These are phyloP conservation scores for Collybiopsis luxurians DNA, from an alignment of 768 basidiomycete genomes.

Conservation along the genomic window DNA sequence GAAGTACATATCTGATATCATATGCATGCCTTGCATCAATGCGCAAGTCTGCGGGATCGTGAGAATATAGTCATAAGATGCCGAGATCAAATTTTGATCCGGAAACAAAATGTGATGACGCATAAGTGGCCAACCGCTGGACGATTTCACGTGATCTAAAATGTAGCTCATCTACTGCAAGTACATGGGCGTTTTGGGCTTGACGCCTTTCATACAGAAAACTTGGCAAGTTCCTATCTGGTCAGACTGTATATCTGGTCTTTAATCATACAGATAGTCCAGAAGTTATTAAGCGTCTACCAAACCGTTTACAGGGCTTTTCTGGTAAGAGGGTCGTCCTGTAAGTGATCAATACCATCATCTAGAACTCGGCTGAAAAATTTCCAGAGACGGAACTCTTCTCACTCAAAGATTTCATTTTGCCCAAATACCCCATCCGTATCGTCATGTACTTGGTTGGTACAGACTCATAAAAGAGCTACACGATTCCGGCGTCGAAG, in stretches of 20 bases:
- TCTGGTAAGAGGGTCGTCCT: conserved; percentile 71
- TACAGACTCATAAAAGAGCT: conserved; percentile 67
- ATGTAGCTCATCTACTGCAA: too few species aligned
- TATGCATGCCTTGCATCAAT: too few species aligned
- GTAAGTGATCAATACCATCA: conserved; percentile 38
- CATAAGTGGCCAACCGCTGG: too few species aligned
- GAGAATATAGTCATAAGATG: too few species aligned
- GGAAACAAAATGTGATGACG: too few species aligned
- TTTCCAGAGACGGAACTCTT: conserved; percentile 75
- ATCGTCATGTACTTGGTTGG: conserved; percentile 79
- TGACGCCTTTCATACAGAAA: conserved; percentile 68
- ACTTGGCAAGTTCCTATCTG: conserved; percentile 43
- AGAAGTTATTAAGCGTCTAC: conserved; percentile 58
- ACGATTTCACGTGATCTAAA: too few species aligned
- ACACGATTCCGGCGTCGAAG: conserved; percentile 48
- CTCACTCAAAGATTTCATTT: conserved; percentile 83
- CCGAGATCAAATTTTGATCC: too few species aligned
- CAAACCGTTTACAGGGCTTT: conserved; percentile 59
- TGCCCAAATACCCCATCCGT: conserved; percentile 56
- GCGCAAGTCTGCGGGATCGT: too few species aligned
- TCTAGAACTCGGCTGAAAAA: neutral
- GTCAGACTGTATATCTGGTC: neutral
- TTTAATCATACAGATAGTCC: conserved; percentile 41
- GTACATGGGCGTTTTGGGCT: conserved; percentile 68
- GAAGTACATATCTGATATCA: too few species aligned